Conservation (phyloP, 208 protist species). For the Herpetomonas tarakana region DNA sequence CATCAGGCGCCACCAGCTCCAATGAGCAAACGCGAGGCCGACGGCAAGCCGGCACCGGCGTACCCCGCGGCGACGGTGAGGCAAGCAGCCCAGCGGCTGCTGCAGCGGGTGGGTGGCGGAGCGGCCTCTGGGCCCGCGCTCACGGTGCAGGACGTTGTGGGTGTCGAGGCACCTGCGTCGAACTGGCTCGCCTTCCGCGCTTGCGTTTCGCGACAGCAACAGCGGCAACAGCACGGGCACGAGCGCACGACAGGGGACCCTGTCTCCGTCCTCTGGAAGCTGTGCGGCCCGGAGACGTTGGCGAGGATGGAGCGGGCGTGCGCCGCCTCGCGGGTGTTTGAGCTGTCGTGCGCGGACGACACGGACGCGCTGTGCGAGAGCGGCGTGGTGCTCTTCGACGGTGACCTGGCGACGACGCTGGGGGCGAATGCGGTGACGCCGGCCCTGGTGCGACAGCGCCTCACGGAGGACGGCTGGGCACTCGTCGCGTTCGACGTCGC, state of each 20-base stretch:
- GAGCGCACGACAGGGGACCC: neutral
- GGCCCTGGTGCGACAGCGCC: slow-evolving; percentile 11
- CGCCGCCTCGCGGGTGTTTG: slow-evolving; percentile 17
- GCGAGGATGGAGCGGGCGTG: slow-evolving; percentile 27
- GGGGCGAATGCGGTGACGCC: slow-evolving; percentile 13
- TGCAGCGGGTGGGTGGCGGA: slow-evolving; percentile 22
- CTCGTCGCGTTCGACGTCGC: slow-evolving; percentile 59
- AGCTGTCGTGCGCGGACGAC: slow-evolving; percentile 31
- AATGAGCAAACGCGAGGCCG: neutral
- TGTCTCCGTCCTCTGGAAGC: slow-evolving; percentile 40
- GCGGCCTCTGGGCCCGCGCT: slow-evolving; percentile 4
- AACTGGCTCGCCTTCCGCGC: slow-evolving; percentile 24
- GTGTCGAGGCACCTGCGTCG: slow-evolving; percentile 26
- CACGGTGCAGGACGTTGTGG: slow-evolving; percentile 20
- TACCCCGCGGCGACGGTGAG: neutral
- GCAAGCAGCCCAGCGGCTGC: slow-evolving; percentile 25
- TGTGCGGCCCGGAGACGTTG: slow-evolving; percentile 49
- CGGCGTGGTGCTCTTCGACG: slow-evolving; percentile 54
- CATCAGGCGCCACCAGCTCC: no score
- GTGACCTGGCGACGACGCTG: slow-evolving; percentile 25
- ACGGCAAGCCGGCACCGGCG: neutral
- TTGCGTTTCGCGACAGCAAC: slow-evolving; percentile 19
- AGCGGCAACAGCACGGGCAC: neutral
- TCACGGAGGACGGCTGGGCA: slow-evolving; percentile 27
- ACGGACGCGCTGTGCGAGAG: slow-evolving; percentile 40